Evolutionary conservation across 768 basidiomycete species (phyloP), one percentile per base, ranked within the genome.

Genomic region (Antrodiella citrinella): DNA sequence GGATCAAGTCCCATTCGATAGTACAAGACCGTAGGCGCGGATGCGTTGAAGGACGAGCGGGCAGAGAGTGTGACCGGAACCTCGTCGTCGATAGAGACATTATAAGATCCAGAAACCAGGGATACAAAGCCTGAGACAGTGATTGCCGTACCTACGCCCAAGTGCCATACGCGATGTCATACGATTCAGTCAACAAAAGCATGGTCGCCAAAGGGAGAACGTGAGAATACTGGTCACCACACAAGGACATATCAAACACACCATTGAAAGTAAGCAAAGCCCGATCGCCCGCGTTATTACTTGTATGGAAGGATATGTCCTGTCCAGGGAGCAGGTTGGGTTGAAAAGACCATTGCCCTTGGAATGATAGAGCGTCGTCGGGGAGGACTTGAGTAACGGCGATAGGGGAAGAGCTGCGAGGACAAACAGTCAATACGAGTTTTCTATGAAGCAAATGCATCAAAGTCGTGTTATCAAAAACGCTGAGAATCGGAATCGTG

Each of bases 1-100:
- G 76, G 69, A 55, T 86, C 70, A 42, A 91, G 72, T 15, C 77
- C 79, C 18, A 78, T 78, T 35, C 76, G 72, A 56, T 75, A 82
- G 61, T 81, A 90, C 10, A 91, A 70, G 3, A 87, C 67, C 10
- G 79, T 69, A 43, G 72, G 62, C 3, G 82, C 77, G 49, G 65
- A 64, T 2, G 74, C 77, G 24, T 75, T 76, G 47, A 80, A 66
- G 2, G 56, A 65, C 25, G 75, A 71, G 26, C 72, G 75, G 19
- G 66, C 63, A 50, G 78, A 71, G 24, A 60, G 40, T n/a, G 56
- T 54, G 20, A 52, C n/a, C n/a, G 57, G 59, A 42, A 45, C 48
- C 40, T 49, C 50, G 45, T 52, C 40, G 55, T 81, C 78, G 5
- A 81, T 75, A 22, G 62, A 70, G 48, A 86, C 77, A 26, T 78